These are phyloP conservation scores for Ceratocystis albifundus DNA, from an alignment of 2,329 filamentous ascomycete species.

Conservation along the genomic window DNA sequence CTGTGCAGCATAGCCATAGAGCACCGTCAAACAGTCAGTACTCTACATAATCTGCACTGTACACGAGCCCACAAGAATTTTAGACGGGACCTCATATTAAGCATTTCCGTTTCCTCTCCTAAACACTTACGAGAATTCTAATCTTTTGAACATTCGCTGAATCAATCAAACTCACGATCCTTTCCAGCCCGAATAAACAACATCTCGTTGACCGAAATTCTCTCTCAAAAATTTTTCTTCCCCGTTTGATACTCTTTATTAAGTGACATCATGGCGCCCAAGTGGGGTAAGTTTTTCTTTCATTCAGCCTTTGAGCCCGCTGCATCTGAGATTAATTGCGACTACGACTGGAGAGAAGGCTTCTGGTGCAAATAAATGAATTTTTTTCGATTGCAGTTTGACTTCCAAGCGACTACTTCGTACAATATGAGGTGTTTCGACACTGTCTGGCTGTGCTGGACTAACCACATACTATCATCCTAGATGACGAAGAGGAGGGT, in stretches of 20 bases:
- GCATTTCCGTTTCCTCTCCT: background rate
- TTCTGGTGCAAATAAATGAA: background rate
- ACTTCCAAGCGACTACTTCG: background rate
- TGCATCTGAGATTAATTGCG: slow-evolving; percentile 17
- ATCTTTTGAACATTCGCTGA: background rate
- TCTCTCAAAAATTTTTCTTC: slow-evolving; percentile 5
- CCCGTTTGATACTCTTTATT: background rate
- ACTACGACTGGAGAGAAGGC: background rate
- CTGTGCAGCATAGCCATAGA: background rate
- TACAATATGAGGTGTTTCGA: background rate
- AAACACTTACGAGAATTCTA: background rate
- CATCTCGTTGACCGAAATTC: background rate
- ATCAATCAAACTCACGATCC: background rate
- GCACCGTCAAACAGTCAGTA: background rate
- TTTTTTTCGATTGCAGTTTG: background rate
- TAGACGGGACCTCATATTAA: slow-evolving; percentile 9
- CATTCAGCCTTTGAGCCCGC: slow-evolving; percentile 12
- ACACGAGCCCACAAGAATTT: slow-evolving; percentile 15
- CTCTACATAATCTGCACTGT: background rate
- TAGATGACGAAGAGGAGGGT: slow-evolving; percentile 34
- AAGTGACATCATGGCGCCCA: slow-evolving; percentile 35
- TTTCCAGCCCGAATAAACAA: background rate
- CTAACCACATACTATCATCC: background rate
- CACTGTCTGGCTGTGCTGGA: background rate
- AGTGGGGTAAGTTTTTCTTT: slow-evolving; percentile 33